These are phyloP conservation scores for Cladosporium sp. DNA, from an alignment of 2,329 filamentous ascomycete species.

Conservation along the genomic window DNA sequence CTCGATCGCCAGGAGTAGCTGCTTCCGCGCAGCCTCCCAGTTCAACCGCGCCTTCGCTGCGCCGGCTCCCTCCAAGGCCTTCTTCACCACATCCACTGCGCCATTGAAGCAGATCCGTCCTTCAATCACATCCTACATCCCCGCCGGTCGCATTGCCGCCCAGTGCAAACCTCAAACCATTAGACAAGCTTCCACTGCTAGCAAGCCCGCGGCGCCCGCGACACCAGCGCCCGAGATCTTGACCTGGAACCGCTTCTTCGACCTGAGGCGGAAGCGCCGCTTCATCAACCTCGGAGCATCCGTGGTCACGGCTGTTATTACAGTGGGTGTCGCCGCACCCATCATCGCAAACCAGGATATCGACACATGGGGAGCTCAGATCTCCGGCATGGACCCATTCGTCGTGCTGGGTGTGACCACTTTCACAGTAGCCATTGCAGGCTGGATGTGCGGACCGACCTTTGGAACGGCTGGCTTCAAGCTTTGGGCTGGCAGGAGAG, in stretches of 20 bases:
- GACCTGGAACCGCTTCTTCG: conserved; percentile 89
- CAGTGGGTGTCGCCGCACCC: conserved; percentile 64
- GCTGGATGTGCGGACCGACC: conserved; percentile 85
- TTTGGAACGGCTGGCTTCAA: conserved; percentile 81
- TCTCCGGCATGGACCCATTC: conserved; percentile 84
- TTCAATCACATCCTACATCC: conserved; percentile 6
- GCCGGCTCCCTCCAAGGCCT: conserved; percentile 13
- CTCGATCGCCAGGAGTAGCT: conserved; percentile 16
- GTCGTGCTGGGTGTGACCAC: conserved; percentile 81
- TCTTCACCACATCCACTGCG: conserved; percentile 19
- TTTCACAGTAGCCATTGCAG: conserved; percentile 72
- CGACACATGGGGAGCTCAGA: conserved; percentile 64
- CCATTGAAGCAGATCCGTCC: conserved; percentile 19
- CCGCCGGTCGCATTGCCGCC: background rate
- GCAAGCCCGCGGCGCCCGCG: background rate
- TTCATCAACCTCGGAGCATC: conserved; percentile 81
- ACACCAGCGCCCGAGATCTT: conserved; percentile 37
- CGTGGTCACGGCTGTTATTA: conserved; percentile 62
- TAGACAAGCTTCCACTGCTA: conserved; percentile 14
- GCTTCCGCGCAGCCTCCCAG: conserved; percentile 12
- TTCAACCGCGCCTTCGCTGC: conserved; percentile 12
- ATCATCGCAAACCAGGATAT: conserved; percentile 70
- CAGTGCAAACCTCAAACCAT: background rate
- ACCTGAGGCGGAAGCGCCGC: conserved; percentile 80
- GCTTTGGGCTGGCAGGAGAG: conserved; percentile 65